Conservation (phyloP, 2,329 filamentous ascomycete genomes). For the Xylaria sp. region DNA sequence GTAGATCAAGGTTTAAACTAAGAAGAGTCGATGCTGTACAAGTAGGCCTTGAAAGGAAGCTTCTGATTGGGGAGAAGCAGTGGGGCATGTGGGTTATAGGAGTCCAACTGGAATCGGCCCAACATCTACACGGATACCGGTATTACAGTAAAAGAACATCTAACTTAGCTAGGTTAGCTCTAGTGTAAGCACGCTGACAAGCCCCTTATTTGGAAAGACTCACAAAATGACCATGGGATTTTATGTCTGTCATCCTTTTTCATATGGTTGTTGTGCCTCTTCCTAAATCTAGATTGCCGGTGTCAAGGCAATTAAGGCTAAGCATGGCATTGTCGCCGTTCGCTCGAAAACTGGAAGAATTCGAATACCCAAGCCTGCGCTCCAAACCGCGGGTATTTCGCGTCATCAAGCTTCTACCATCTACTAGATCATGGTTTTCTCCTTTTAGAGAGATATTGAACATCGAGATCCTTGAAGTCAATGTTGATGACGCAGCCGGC, state of each 20-base stretch:
- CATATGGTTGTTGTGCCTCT: not conserved
- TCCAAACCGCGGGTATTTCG: slow-evolving; percentile 40
- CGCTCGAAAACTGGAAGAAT: not conserved
- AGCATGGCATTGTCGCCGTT: slow-evolving; percentile 10
- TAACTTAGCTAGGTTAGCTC: not conserved
- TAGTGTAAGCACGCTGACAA: not conserved
- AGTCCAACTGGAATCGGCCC: too few species aligned
- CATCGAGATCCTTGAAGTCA: slow-evolving; percentile 44
- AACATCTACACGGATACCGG: too few species aligned
- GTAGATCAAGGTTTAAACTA: too few species aligned
- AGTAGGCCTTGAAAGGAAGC: too few species aligned
- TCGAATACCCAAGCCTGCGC: slow-evolving; percentile 24
- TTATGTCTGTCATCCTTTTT: not conserved
- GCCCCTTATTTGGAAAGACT: not conserved
- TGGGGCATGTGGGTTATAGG: too few species aligned
- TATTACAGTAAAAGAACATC: too few species aligned
- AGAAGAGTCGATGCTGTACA: too few species aligned
- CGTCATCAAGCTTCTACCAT: slow-evolving; percentile 41
- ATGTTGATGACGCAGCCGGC: slow-evolving; percentile 33
- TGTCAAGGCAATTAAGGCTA: not conserved
- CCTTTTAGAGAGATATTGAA: slow-evolving; percentile 41
- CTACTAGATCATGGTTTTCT: slow-evolving; percentile 35
- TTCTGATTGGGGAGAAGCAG: too few species aligned
- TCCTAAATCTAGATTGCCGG: not conserved
- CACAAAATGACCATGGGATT: not conserved